Base-by-base conservation (phyloP, 306 rosid genomes). In the Quercus gilva region DNA sequence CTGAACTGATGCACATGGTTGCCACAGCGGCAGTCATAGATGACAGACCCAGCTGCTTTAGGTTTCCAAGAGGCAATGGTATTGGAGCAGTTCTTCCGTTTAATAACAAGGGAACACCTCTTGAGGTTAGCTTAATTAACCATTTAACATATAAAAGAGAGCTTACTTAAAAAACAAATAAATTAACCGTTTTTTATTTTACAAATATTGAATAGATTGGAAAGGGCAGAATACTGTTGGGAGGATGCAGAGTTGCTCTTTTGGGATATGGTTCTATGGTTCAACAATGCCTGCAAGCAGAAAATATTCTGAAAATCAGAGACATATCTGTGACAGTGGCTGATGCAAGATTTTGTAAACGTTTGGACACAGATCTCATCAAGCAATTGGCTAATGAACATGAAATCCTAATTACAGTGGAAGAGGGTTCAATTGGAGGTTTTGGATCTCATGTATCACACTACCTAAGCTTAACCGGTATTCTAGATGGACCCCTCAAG, bases 331-430 rank as follows among this genome's bases (percentile, higher is more conserved):
- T 89, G 76, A 94, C 99, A 35, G 88, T 92, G 31, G 99, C 97
- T 10, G 99, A 92, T 90, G 99, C 99, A 11, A 87, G 97, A 79
- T 94, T 94, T 82, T 94, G 99, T 87, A 94, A 94, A 63, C 99
- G 97, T 57, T 83, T 92, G 84, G 99, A 94, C 76, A 84, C 92
- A 63, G 80, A 75, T 68, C 92, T 94, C 69, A 84, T 92, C 69
- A 85, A 71, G 79, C 87, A 70, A 78, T 83, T 94, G 72, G 90
- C 94, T 60, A 88, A 78, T 71, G 94, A 92, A 76, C 97, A 91
- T 80, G 97, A 94, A 85, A 82, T 92, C 61, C 89, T 94, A 26
- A 76, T 94, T 74, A 91, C 97, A 6, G 94, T 83, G 19, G 98
- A 94, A 74, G 97, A 94, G 85, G 97, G 97, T 74, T 88, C 97